phyloP scores from a whole-genome alignment of 208 protist species.

The Crithidia fasciculata region DNA sequence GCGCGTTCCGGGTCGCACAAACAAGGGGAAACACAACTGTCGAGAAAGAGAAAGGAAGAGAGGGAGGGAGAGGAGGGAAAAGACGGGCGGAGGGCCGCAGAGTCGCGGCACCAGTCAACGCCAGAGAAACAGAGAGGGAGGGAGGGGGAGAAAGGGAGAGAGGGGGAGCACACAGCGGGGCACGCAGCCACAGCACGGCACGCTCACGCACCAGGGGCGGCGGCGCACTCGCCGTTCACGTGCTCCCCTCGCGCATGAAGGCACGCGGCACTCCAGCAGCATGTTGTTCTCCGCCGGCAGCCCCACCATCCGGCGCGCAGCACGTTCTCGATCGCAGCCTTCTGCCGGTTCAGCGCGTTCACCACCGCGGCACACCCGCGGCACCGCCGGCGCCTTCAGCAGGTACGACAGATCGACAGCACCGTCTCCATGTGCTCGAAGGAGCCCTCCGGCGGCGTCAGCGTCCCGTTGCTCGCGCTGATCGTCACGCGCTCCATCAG shows the following conservation, averaged over 20 bases:
- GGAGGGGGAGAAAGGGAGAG: too few relatives aligned
- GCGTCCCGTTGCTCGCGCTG: slow-evolving; percentile 27
- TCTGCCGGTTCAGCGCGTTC: slow-evolving; percentile 98
- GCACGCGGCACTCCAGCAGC: slow-evolving; percentile 94
- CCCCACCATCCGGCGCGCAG: slow-evolving; percentile 95
- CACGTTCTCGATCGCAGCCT: slow-evolving; percentile 95
- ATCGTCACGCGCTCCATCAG: slow-evolving; percentile 93
- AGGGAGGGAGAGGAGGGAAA: slow-evolving; percentile 7
- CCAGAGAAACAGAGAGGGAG: too few relatives aligned
- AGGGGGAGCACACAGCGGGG: too few relatives aligned
- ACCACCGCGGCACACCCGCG: slow-evolving; percentile 96
- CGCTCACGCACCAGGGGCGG: neutral
- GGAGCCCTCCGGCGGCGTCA: slow-evolving; percentile 31
- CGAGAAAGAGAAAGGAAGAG: slow-evolving; percentile 8
- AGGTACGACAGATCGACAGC: slow-evolving; percentile 96
- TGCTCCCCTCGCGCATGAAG: slow-evolving; percentile 48
- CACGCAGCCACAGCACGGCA: neutral
- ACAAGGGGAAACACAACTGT: neutral
- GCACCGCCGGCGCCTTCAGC: slow-evolving; percentile 96
- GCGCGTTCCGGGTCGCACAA: slow-evolving; percentile 2
- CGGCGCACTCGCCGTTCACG: slow-evolving; percentile 26
- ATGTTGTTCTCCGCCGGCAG: slow-evolving; percentile 96
- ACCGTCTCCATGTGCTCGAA: slow-evolving; percentile 94
- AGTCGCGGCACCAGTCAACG: too few relatives aligned
- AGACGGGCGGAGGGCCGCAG: neutral